These are phyloP conservation scores for Bidens hawaiensis DNA, from an alignment of 140 eudicot genomes.

Conservation along the genomic window DNA sequence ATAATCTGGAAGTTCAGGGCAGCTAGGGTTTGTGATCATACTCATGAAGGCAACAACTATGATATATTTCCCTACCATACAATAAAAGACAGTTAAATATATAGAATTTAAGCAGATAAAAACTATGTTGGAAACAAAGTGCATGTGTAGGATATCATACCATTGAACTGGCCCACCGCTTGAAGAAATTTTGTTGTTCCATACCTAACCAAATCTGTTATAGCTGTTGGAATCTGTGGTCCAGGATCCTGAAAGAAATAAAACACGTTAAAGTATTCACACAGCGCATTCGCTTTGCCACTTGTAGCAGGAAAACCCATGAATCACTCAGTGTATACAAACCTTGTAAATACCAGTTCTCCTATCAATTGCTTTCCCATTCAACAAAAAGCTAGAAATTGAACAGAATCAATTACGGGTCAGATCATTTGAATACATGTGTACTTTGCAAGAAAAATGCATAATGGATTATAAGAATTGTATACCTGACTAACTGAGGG, in stretches of 20 bases:
- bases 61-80: slow-evolving; percentile 56
- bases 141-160: slow-evolving; percentile 25
- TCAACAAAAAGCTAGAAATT: slow-evolving; percentile 56
- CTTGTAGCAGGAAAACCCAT: not conserved
- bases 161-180: slow-evolving; percentile 77
- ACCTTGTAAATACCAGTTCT: slow-evolving; percentile 60
- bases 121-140: not conserved
- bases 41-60: slow-evolving; percentile 75
- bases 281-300: not conserved
- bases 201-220: slow-evolving; percentile 43
- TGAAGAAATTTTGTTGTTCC: slow-evolving; percentile 89
- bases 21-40: slow-evolving; percentile 29
- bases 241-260: slow-evolving; percentile 58
- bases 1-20: slow-evolving; percentile 46
- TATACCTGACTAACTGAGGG: slow-evolving; percentile 70
- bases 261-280: not conserved
- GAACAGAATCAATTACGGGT: slow-evolving; percentile 5
- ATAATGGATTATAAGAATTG: slow-evolving; percentile 7
- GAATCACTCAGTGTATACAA: slow-evolving; percentile 18
- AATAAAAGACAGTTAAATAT: slow-evolving; percentile 17
- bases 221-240: slow-evolving; percentile 69
- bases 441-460: not conserved
- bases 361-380: slow-evolving; percentile 64
- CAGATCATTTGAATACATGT: slow-evolving; percentile 16
- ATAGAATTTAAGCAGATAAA: not conserved